Percentiles rank a stretch among this genome's conserved stretches.
These are phyloP conservation scores for Penicillium sp. DNA, from an alignment of 2,329 filamentous ascomycete species.

Conservation along the genomic window DNA sequence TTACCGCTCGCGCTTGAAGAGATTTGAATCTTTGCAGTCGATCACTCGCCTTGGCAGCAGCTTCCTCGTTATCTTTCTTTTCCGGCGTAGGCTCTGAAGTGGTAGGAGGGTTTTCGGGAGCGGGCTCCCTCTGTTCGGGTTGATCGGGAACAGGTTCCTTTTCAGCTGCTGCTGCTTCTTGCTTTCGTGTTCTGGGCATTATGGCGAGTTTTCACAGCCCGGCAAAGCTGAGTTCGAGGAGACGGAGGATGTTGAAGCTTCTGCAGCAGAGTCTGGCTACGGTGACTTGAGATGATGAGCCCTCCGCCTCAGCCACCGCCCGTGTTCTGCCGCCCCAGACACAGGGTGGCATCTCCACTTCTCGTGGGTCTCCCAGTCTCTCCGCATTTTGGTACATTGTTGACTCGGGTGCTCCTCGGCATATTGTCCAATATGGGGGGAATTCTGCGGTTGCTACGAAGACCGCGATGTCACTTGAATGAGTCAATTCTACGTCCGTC, in stretches of 20 bases:
- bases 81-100: constrained; percentile 16
- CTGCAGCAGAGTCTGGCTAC: constrained; percentile 17
- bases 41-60: constrained; percentile 54
- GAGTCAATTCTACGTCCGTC: not conserved
- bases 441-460: constrained; percentile 2
- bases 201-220: not conserved
- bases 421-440: constrained; percentile 15
- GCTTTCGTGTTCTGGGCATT: constrained; percentile 25
- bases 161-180: constrained; percentile 17
- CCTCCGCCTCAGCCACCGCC: constrained; percentile 23
- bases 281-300: constrained; percentile 16
- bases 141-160: constrained; percentile 9
- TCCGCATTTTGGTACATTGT: constrained; percentile 12
- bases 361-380: constrained; percentile 21
- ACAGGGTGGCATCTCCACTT: constrained; percentile 26
- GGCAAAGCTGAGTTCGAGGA: not conserved
- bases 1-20: constrained; percentile 74
- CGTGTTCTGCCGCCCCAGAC: constrained; percentile 27
- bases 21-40: constrained; percentile 84
- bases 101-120: constrained; percentile 13
- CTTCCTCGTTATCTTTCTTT: constrained; percentile 27
- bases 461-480: not conserved
- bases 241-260: not conserved
- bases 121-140: constrained; percentile 13
- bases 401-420: constrained; percentile 1